A percentile compares a stretch with the other conserved stretches of the same genome.
Conservation (phyloP, 176 grass and related monocot species). For the Saccharum spontaneum region DNA sequence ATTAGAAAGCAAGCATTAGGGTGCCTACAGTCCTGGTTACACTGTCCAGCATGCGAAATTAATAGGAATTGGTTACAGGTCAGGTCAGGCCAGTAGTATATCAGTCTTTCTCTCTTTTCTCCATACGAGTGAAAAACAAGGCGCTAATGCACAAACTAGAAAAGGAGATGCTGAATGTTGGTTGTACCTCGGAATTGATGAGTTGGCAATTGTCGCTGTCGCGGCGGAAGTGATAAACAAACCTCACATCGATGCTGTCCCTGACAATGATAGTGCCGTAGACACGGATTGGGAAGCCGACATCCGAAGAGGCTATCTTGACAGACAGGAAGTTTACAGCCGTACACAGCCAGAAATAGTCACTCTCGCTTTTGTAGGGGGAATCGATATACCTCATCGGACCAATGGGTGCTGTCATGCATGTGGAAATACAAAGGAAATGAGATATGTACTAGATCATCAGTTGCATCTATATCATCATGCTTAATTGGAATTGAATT, state of each 20-base stretch:
- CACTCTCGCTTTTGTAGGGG: no score
- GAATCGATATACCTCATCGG: neutral
- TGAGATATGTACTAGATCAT: neutral
- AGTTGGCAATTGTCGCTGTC: neutral
- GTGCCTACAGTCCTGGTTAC: no score
- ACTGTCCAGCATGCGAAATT: neutral
- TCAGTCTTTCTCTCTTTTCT: no score
- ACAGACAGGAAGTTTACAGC: neutral
- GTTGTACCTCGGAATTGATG: neutral
- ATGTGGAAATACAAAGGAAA: neutral
- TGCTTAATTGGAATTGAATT: neutral
- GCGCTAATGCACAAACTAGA: neutral
- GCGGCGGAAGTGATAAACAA: neutral
- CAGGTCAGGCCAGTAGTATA: neutral
- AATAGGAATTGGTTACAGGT: neutral
- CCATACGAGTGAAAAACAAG: neutral
- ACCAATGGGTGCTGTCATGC: neutral
- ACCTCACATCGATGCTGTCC: neutral
- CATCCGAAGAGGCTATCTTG: neutral
- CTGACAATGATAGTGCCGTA: conserved; percentile 10
- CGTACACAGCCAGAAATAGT: neutral
- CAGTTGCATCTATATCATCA: neutral
- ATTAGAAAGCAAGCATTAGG: neutral
- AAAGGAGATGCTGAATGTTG: neutral
- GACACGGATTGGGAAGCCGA: neutral